Evolutionary conservation across 192 early-diverging fungal genomes (phyloP).

Genomic region (Backusella circina): DNA sequence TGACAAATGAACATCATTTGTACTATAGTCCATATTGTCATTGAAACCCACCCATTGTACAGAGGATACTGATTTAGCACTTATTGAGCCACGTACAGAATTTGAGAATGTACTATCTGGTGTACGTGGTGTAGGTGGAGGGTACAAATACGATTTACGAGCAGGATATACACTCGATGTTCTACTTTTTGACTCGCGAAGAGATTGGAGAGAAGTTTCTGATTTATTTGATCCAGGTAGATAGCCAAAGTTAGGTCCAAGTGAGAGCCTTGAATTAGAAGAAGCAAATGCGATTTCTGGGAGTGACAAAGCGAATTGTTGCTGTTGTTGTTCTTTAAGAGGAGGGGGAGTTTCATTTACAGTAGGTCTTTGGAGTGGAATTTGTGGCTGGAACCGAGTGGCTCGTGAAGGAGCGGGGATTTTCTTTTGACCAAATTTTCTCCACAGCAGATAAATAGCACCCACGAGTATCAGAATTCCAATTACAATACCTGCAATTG

Average conservation of each 20-base stretch:
- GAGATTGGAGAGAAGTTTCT: not conserved
- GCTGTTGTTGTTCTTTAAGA: not conserved
- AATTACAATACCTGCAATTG: not conserved
- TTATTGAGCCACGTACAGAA: not conserved
- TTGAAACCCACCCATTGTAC: constrained; percentile 16
- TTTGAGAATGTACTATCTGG: not conserved
- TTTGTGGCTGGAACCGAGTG: not conserved
- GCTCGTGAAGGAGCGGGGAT: not conserved
- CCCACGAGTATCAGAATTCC: not conserved
- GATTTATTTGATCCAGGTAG: not conserved
- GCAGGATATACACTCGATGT: not conserved
- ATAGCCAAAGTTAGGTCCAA: not conserved
- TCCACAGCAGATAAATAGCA: not conserved
- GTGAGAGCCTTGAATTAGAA: not conserved
- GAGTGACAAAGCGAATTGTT: not conserved
- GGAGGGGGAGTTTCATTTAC: not conserved
- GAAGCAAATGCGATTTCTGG: constrained; percentile 4
- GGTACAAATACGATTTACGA: not conserved
- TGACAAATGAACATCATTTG: not conserved
- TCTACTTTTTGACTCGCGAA: not conserved
- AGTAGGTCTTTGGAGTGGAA: not conserved
- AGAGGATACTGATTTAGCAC: not conserved
- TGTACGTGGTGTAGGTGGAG: not conserved
- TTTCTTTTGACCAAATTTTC: not conserved
- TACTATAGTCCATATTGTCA: constrained; percentile 12